Evolutionary conservation across 2,329 filamentous ascomycete genomes (phyloP).

Genomic region (Penicillium digitatum): DNA sequence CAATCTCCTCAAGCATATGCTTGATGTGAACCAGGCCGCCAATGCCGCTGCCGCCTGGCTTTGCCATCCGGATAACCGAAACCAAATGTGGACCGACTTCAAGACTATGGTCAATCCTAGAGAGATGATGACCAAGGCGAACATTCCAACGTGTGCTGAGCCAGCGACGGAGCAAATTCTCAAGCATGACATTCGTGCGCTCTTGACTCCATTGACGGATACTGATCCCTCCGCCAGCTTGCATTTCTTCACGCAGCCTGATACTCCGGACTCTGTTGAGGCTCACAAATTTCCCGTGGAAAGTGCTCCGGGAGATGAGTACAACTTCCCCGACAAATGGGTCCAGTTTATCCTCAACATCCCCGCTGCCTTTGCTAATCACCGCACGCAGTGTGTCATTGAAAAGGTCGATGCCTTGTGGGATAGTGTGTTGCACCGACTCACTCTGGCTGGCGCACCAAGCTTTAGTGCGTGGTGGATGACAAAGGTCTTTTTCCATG

Average conservation of each 20-base stretch:
- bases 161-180: conserved; percentile 37
- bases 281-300: conserved; percentile 38
- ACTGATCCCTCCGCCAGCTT: conserved; percentile 27
- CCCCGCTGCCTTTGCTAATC: conserved; percentile 38
- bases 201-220: conserved; percentile 42
- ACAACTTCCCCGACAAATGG: conserved; percentile 50
- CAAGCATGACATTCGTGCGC: conserved; percentile 43
- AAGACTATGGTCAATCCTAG: conserved; percentile 39
- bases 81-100: conserved; percentile 93
- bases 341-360: conserved; percentile 44
- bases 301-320: conserved; percentile 36
- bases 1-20: conserved; percentile 75
- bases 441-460: conserved; percentile 44
- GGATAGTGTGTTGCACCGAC: conserved; percentile 43
- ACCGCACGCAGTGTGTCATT: conserved; percentile 45
- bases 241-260: conserved; percentile 35
- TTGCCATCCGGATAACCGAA: conserved; percentile 79
- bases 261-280: conserved; percentile 30
- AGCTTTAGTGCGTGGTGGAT: conserved; percentile 57
- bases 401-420: conserved; percentile 44
- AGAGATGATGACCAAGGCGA: conserved; percentile 41
- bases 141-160: conserved; percentile 40
- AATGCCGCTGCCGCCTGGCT: conserved; percentile 93
- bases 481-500: conserved; percentile 90
- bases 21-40: conserved; percentile 88